These are phyloP conservation scores for Eimeria brunetti DNA, from an alignment of 169 alveolate genomes.

Conservation along the genomic window DNA sequence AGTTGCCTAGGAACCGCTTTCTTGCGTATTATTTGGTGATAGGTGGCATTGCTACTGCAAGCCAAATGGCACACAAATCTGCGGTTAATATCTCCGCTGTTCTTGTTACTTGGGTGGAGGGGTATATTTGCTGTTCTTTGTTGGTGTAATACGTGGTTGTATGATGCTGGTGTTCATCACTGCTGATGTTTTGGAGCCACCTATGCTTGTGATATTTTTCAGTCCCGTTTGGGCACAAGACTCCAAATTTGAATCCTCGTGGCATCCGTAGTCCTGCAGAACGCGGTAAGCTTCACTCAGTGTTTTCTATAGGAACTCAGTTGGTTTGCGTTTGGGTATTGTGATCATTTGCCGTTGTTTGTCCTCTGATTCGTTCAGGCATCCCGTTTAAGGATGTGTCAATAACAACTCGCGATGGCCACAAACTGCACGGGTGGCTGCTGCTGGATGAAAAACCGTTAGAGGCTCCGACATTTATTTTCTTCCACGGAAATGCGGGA, in stretches of 20 bases:
- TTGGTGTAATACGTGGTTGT: neutral
- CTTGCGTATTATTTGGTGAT: neutral
- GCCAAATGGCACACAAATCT: neutral
- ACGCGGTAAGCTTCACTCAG: neutral
- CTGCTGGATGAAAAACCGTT: neutral
- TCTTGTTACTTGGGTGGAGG: neutral
- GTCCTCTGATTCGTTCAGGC: neutral
- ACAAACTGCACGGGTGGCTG: slow-evolving; percentile 23
- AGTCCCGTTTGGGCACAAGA: slow-evolving; percentile 50
- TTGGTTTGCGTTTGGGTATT: neutral
- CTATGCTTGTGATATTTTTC: neutral
- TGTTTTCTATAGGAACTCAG: neutral
- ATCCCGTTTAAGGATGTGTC: slow-evolving; percentile 45
- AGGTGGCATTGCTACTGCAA: neutral
- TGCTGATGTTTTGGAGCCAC: neutral
- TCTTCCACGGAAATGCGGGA: slow-evolving; percentile 80
- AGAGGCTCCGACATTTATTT: slow-evolving; percentile 64
- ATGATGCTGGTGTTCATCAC: no score
- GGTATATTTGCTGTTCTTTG: neutral
- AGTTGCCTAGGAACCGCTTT: neutral
- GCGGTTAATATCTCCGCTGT: neutral
- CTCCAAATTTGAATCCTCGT: slow-evolving; percentile 46
- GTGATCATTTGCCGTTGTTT: neutral
- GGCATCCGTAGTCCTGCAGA: slow-evolving; percentile 70
- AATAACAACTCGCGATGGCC: slow-evolving; percentile 38